Evolutionary conservation across 208 protist species (phyloP), one percentile per base, ranked within the genome.

Genomic region (Naegleria fowleri): DNA sequence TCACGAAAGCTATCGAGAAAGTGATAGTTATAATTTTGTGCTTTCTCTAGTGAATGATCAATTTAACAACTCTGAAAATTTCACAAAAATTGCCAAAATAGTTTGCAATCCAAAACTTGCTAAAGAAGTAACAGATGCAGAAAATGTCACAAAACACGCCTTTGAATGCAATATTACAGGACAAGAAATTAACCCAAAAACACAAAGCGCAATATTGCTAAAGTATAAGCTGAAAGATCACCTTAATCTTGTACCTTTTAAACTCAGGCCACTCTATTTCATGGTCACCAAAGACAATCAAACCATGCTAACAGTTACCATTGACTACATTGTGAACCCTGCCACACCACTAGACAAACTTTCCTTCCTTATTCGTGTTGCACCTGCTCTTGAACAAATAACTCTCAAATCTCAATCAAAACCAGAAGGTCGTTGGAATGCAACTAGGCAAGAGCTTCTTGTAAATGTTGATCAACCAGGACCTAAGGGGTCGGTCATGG

Each of bases 41-140:
- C 67, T 79, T 25, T 36, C 67, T 36, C 29, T 79, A 1, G n/a
- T 79, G 19, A 79, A 79, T 79, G 67, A 79, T 79, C 67, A 79
- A 79, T 79, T 79, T 36, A 79, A 79, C 29, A 79, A 79, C n/a
- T 79, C 67, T 36, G 67, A 79, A 79, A 79, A 79, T 33, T 36
- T 79, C 6, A 79, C 67, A 11, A 88, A 88, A 39, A 88, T 88
- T 39, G 39, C 85, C 16, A 88, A 58, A 58, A 58, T 88, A 38
- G n/a, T 51, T 58, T 88, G 85, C 33, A 88, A 88, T 88, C 85
- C 85, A 88, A 88, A 88, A 38, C 16, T 58, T 58, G 19, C n/a
- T 39, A 51, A 58, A 22, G n/a, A 88, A 88, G 13, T 58, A 6
- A 58, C 11, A 33, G 9, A 29, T 2, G 9, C 6, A 36, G 67